phyloP scores from a whole-genome alignment of 2,329 filamentous ascomycete genomes.

The Alternaria arbusti region DNA sequence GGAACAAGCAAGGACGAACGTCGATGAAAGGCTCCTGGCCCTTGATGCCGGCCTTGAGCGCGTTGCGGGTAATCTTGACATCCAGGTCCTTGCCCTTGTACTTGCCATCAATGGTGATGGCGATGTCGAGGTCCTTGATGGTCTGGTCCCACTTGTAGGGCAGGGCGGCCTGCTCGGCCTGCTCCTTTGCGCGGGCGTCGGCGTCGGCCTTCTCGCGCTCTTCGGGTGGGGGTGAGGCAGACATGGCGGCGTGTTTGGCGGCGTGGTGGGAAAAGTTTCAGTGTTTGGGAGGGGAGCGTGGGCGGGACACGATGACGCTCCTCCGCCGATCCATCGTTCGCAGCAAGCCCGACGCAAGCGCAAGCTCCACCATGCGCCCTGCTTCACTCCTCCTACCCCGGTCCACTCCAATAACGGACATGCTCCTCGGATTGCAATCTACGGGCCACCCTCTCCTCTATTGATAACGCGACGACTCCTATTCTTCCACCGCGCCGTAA shows the following conservation, averaged over 20 bases:
- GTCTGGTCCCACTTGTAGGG: constrained; percentile 98
- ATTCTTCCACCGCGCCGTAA: constrained; percentile 24
- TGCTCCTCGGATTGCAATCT: constrained; percentile 18
- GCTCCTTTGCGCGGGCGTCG: constrained; percentile 72
- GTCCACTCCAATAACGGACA: constrained; percentile 21
- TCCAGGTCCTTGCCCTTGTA: constrained; percentile 84
- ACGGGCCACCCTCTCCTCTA: constrained; percentile 16
- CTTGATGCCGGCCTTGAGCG: constrained; percentile 81
- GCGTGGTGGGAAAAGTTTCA: constrained; percentile 8
- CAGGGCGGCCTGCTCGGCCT: constrained; percentile 84
- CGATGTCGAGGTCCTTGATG: constrained; percentile 85
- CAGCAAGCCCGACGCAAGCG: neutral
- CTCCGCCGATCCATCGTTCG: constrained; percentile 24
- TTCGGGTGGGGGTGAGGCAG: constrained; percentile 57
- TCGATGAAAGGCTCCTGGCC: constrained; percentile 85
- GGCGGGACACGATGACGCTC: constrained; percentile 15
- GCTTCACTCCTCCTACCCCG: constrained; percentile 19
- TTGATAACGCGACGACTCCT: constrained; percentile 27
- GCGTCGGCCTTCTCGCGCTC: constrained; percentile 63
- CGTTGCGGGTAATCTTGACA: constrained; percentile 80
- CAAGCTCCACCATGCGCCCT: constrained; percentile 26
- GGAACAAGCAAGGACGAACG: constrained; percentile 56
- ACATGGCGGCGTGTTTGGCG: constrained; percentile 31
- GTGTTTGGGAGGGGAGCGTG: constrained; percentile 16
- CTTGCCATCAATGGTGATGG: constrained; percentile 77